A percentile compares a stretch with the other conserved stretches of the same genome.
These are phyloP conservation scores for Pleurotus citrinopileatus DNA, from an alignment of 768 basidiomycete genomes.

Conservation along the genomic window DNA sequence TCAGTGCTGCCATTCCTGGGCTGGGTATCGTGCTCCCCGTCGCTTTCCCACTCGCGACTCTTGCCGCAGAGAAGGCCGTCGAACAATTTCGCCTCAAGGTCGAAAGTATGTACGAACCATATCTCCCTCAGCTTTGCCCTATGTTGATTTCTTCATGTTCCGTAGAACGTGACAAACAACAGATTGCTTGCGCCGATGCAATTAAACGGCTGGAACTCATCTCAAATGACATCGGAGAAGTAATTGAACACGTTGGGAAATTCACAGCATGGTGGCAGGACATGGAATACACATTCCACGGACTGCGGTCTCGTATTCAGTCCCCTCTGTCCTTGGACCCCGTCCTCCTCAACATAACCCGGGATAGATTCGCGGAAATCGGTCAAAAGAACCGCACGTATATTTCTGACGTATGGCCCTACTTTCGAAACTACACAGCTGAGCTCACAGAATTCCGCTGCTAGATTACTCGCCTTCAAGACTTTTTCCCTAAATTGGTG, in stretches of 20 bases:
- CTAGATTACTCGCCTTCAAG: conserved; percentile 5
- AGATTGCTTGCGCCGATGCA: conserved; percentile 1
- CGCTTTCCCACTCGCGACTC: background rate
- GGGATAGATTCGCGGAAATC: background rate
- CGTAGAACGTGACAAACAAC: background rate
- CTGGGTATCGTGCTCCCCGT: background rate
- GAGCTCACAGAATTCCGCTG: background rate
- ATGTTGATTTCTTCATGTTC: background rate
- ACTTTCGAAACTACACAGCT: background rate
- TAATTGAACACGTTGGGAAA: conserved; percentile 6
- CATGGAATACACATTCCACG: conserved; percentile 3
- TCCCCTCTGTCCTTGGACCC: background rate
- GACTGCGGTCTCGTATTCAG: background rate
- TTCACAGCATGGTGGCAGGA: conserved; percentile 6
- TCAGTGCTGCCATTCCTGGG: conserved; percentile 9
- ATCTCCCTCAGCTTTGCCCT: background rate
- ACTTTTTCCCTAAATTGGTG: conserved; percentile 5
- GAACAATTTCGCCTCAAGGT: background rate
- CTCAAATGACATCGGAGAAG: conserved; percentile 2
- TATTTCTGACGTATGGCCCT: conserved; percentile 1
- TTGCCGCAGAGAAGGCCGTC: background rate
- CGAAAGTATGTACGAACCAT: background rate
- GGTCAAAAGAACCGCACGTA: background rate
- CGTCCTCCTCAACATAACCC: background rate
- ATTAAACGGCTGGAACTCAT: conserved; percentile 1